Evolutionary conservation across 2,329 filamentous ascomycete species (phyloP).

Genomic region (Aspergillus sp.): DNA sequence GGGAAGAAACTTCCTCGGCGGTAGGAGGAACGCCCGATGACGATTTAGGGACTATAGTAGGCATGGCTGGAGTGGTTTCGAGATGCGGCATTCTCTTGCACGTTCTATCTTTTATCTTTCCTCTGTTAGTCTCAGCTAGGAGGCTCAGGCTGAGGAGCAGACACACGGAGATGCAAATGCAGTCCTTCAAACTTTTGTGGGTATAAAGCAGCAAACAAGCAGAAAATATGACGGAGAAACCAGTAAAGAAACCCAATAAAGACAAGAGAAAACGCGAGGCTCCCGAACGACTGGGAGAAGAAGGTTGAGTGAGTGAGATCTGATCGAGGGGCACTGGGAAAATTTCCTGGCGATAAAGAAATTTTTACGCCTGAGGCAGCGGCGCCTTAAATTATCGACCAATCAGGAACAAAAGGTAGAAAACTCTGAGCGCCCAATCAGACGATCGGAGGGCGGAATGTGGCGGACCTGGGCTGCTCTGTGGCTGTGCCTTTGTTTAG

Average conservation of each 20-base stretch:
- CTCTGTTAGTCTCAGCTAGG: background rate
- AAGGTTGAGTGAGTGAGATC: slow-evolving; percentile 7
- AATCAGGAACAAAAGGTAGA: slow-evolving; percentile 1
- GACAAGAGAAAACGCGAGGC: slow-evolving; percentile 7
- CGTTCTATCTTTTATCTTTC: slow-evolving; percentile 4
- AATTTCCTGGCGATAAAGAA: slow-evolving; percentile 13
- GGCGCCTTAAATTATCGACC: background rate
- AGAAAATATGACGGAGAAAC: slow-evolving; percentile 5
- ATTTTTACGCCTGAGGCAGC: slow-evolving; percentile 22
- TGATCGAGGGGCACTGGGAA: background rate
- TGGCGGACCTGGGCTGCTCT: slow-evolving; percentile 1
- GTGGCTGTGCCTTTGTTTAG: slow-evolving; percentile 1
- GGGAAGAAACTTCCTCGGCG: slow-evolving; percentile 63
- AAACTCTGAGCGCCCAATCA: slow-evolving; percentile 14
- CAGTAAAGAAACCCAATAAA: slow-evolving; percentile 7
- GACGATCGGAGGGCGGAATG: background rate
- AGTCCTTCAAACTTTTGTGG: slow-evolving; percentile 8
- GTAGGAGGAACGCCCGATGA: slow-evolving; percentile 55
- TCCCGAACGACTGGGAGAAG: slow-evolving; percentile 5
- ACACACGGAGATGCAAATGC: background rate
- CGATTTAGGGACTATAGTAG: slow-evolving; percentile 51
- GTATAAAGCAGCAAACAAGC: slow-evolving; percentile 5
- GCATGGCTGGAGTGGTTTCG: slow-evolving; percentile 40
- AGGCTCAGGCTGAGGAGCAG: background rate
- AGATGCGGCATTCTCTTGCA: slow-evolving; percentile 49